Conservation (phyloP, 2,329 filamentous ascomycete species). For the Sporothrix phasma region DNA sequence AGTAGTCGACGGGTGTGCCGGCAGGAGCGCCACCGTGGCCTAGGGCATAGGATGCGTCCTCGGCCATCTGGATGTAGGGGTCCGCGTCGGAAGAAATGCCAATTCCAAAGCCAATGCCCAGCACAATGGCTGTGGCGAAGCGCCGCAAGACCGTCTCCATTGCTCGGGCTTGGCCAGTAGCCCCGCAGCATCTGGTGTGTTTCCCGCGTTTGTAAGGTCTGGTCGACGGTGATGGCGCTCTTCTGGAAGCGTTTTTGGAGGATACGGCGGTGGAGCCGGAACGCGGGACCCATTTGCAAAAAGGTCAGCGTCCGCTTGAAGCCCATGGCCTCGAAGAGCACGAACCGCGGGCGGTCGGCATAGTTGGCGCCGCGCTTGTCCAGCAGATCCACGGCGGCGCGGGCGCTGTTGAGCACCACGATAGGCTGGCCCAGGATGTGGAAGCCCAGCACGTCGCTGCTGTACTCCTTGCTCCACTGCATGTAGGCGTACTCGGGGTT, state of each 20-base stretch:
- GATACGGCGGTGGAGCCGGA: slow-evolving; percentile 32
- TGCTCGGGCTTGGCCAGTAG: slow-evolving; percentile 25
- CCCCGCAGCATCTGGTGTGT: slow-evolving; percentile 24
- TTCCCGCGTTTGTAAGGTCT: slow-evolving; percentile 23
- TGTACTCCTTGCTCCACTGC: slow-evolving; percentile 20
- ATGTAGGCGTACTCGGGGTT: slow-evolving; percentile 17
- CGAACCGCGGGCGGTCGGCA: slow-evolving; percentile 36
- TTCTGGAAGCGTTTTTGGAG: slow-evolving; percentile 28
- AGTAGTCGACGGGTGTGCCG: slow-evolving; percentile 18
- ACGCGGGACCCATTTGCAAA: slow-evolving; percentile 30
- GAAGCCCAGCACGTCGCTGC: slow-evolving; percentile 24
- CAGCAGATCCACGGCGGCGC: slow-evolving; percentile 34
- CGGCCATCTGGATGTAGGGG: slow-evolving; percentile 32
- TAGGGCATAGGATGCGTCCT: slow-evolving; percentile 17
- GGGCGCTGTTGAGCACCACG: slow-evolving; percentile 31
- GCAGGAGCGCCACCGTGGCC: slow-evolving; percentile 17
- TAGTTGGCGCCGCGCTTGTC: slow-evolving; percentile 37
- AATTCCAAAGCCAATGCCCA: slow-evolving; percentile 36
- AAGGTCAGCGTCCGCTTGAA: slow-evolving; percentile 36
- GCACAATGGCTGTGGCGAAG: slow-evolving; percentile 33
- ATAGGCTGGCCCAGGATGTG: slow-evolving; percentile 29
- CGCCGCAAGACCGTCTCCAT: slow-evolving; percentile 30
- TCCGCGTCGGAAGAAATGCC: slow-evolving; percentile 29
- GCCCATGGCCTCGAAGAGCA: slow-evolving; percentile 31
- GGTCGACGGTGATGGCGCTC: slow-evolving; percentile 25